These are phyloP conservation scores for Boletus vermiculosoides DNA, from an alignment of 768 basidiomycete species.

Conservation along the genomic window DNA sequence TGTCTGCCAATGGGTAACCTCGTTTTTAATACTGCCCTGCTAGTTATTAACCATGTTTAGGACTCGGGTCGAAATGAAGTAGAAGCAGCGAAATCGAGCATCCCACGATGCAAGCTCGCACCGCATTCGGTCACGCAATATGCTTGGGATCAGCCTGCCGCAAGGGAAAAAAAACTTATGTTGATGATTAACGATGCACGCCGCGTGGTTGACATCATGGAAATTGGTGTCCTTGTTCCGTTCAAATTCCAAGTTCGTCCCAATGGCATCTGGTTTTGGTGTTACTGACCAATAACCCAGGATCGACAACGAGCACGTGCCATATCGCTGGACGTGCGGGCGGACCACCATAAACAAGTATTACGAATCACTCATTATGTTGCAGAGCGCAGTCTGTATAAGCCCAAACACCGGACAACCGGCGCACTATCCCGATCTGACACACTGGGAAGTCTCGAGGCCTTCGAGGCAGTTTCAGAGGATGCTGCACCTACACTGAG, in stretches of 20 bases:
- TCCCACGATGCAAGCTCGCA: constrained; percentile 52
- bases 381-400: constrained; percentile 83
- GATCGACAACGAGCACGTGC: constrained; percentile 55
- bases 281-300: constrained; percentile 32
- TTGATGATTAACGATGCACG: constrained; percentile 60
- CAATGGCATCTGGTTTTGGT: background rate
- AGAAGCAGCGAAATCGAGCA: constrained; percentile 37
- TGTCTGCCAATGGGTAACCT: constrained; percentile 71
- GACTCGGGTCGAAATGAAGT: constrained; percentile 44
- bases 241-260: constrained; percentile 76
- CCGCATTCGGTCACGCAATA: constrained; percentile 61
- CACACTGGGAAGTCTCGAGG: constrained; percentile 64
- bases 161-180: constrained; percentile 73
- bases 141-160: constrained; percentile 93
- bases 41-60: constrained; percentile 34
- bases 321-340: constrained; percentile 90
- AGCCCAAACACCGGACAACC: constrained; percentile 58
- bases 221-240: constrained; percentile 89
- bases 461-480: constrained; percentile 82
- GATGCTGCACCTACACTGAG: constrained; percentile 65
- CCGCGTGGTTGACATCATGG: constrained; percentile 84
- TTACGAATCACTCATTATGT: constrained; percentile 86
- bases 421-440: constrained; percentile 58
- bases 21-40: background rate
- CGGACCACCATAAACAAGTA: constrained; percentile 81